These are phyloP conservation scores for Xylariaceae sp. DNA, from an alignment of 2,329 filamentous ascomycete genomes.

Conservation along the genomic window DNA sequence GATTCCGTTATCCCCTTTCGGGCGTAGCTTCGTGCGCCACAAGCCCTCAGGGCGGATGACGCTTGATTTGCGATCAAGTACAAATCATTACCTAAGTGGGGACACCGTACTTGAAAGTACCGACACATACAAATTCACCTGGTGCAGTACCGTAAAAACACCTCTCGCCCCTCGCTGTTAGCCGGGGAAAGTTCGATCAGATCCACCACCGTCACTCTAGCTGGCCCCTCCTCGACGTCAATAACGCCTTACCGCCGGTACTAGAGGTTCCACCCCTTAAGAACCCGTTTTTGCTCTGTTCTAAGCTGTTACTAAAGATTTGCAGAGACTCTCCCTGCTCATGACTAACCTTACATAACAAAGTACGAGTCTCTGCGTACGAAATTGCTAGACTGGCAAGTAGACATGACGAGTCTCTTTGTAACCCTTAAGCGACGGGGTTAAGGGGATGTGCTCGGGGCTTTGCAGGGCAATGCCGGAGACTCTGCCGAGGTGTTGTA, in stretches of 20 bases:
- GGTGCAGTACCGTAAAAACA: not conserved
- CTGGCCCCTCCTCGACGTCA: slow-evolving; percentile 18
- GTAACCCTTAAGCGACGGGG: no score
- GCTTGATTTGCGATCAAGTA: slow-evolving; percentile 21
- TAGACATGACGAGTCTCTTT: no score
- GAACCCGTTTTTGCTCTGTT: not conserved
- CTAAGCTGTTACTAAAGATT: slow-evolving; percentile 29
- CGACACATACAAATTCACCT: not conserved
- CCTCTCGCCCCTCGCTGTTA: not conserved
- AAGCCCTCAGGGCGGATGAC: not conserved
- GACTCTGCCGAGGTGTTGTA: no score
- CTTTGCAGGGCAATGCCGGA: no score
- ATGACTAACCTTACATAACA: slow-evolving; percentile 26
- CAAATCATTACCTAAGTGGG: slow-evolving; percentile 16
- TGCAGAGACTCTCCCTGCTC: slow-evolving; percentile 45
- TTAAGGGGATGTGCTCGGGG: no score
- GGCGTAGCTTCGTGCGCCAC: not conserved
- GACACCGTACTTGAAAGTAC: not conserved
- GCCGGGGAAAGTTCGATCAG: not conserved
- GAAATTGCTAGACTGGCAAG: no score
- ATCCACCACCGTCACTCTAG: no score
- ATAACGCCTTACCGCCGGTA: slow-evolving; percentile 2
- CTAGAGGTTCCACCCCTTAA: no score
- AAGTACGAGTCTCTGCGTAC: not conserved
- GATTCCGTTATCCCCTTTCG: slow-evolving; percentile 7